phyloP scores from a whole-genome alignment of 108 stramenopile genomes.

The Fragilariopsis cylindrus region DNA sequence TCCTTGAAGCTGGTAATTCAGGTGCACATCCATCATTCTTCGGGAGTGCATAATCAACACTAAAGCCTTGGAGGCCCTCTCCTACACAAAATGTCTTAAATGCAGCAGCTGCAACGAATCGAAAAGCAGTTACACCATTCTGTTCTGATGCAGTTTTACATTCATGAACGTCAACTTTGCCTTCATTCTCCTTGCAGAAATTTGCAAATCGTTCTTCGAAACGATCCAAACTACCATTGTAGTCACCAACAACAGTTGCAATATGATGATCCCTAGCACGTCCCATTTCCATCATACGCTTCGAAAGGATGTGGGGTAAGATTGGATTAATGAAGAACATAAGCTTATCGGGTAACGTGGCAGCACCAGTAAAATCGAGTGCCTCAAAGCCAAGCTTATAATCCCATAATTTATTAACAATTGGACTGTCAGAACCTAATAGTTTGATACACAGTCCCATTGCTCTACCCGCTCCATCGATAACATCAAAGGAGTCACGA shows the following conservation, averaged over 20 bases:
- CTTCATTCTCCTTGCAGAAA: slow-evolving; percentile 56
- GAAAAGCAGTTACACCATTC: slow-evolving; percentile 64
- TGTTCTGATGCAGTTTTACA: slow-evolving; percentile 39
- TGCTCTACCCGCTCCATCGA: slow-evolving; percentile 71
- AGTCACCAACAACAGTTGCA: slow-evolving; percentile 75
- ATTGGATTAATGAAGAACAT: slow-evolving; percentile 58
- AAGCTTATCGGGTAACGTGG: slow-evolving; percentile 56
- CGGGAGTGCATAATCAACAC: slow-evolving; percentile 82
- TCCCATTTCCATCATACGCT: slow-evolving; percentile 49
- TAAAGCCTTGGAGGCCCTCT: slow-evolving; percentile 70
- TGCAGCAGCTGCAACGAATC: slow-evolving; percentile 82
- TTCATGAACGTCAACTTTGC: slow-evolving; percentile 52
- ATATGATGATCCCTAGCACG: slow-evolving; percentile 69
- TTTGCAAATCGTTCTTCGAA: slow-evolving; percentile 61
- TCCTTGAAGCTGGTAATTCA: slow-evolving; percentile 24
- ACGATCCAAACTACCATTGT: slow-evolving; percentile 65
- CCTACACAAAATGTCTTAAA: slow-evolving; percentile 83
- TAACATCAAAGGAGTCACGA: slow-evolving; percentile 80
- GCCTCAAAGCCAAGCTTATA: slow-evolving; percentile 64
- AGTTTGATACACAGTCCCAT: slow-evolving; percentile 62
- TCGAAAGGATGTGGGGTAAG: slow-evolving; percentile 62
- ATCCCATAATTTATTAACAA: slow-evolving; percentile 65
- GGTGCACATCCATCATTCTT: slow-evolving; percentile 64
- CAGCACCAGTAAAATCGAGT: slow-evolving; percentile 60
- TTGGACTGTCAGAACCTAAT: slow-evolving; percentile 60